A percentile compares a stretch with the other conserved stretches of the same genome.
Evolutionary conservation across 1,284 basidiomycete genomes (phyloP).

Genomic region (Neonothopanus nambi): DNA sequence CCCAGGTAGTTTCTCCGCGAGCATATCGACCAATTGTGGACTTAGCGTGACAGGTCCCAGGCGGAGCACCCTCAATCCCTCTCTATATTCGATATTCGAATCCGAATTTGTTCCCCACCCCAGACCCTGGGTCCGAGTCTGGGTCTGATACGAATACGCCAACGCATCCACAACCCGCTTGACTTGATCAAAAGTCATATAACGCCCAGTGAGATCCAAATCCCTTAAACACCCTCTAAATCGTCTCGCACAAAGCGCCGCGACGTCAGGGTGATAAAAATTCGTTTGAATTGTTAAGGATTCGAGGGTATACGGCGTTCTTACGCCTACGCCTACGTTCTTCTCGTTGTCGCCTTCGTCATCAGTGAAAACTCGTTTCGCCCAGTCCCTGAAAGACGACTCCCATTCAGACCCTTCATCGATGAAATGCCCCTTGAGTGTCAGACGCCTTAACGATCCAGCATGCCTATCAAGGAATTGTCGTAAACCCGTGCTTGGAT

Average conservation of each 20-base stretch:
- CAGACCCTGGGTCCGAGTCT: too few relatives aligned
- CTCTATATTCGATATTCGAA: too few relatives aligned
- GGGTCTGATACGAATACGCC: background rate
- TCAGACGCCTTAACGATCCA: background rate
- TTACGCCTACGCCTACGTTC: too few relatives aligned
- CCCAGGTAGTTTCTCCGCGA: conserved; percentile 7
- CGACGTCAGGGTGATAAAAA: background rate
- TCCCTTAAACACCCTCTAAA: background rate
- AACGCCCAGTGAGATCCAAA: conserved; percentile 6
- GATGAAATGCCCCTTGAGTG: background rate
- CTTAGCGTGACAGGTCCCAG: conserved; percentile 6
- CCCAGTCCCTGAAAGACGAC: background rate
- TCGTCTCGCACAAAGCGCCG: background rate
- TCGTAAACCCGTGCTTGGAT: background rate
- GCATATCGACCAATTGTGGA: conserved; percentile 10
- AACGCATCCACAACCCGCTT: background rate
- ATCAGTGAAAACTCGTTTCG: background rate
- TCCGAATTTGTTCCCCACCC: too few relatives aligned
- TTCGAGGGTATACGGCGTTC: too few relatives aligned
- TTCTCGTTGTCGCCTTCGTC: background rate
- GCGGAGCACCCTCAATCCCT: background rate
- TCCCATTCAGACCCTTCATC: background rate
- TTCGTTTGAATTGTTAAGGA: background rate
- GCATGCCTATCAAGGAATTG: background rate
- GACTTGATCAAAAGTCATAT: conserved; percentile 2